Conservation (phyloP, 176 grass and related monocot genomes). For the Carex pumila region DNA sequence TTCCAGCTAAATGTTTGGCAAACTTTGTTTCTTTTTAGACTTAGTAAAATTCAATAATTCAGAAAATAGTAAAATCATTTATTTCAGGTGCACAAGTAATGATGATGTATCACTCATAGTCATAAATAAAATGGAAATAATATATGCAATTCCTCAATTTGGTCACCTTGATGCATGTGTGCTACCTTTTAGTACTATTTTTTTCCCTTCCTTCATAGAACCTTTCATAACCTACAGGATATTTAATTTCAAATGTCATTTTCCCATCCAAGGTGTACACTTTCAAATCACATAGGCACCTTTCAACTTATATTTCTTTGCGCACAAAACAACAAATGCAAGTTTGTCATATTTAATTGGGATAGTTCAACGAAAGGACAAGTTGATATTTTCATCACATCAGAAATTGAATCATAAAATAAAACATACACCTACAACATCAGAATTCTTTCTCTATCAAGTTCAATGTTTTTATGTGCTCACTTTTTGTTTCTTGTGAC, state of each 20-base stretch:
- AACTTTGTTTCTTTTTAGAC: too few relatives aligned
- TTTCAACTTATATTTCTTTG: background rate
- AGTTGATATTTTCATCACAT: background rate
- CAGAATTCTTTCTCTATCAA: background rate
- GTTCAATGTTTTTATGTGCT: background rate
- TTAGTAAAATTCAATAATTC: background rate
- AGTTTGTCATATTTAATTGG: background rate
- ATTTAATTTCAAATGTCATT: background rate
- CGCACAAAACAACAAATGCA: background rate
- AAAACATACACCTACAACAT: background rate
- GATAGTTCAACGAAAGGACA: background rate
- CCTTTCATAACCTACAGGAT: background rate
- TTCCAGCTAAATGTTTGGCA: too few relatives aligned
- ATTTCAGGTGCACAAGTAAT: too few relatives aligned
- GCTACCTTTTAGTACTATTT: background rate
- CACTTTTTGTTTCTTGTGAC: background rate
- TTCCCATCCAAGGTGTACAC: background rate
- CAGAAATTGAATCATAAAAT: background rate
- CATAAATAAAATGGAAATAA: background rate
- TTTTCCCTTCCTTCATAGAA: background rate
- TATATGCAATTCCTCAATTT: background rate
- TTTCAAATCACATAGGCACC: background rate
- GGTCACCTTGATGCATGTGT: background rate
- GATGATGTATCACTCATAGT: background rate
- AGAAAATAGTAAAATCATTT: background rate